Conservation (phyloP, 768 basidiomycete species). For the Boletus subparvulus region DNA sequence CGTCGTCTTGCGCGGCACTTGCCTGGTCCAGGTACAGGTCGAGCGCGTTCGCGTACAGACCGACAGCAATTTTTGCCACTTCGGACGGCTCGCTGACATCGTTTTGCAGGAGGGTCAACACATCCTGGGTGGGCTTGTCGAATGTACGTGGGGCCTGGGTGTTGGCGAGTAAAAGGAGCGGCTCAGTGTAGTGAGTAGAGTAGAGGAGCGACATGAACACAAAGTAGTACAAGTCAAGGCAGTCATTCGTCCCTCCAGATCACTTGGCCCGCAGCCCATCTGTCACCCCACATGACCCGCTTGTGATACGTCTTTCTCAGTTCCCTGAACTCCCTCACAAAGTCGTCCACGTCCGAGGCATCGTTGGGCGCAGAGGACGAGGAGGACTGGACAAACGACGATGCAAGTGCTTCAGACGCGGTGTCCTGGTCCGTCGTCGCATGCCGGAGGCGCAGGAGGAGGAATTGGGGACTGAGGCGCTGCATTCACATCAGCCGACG, state of each 20-base stretch:
- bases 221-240: constrained; percentile 2
- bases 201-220: constrained; percentile 19
- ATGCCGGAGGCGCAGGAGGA: constrained; percentile 83
- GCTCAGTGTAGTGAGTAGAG: constrained; percentile 29
- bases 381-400: constrained; percentile 75
- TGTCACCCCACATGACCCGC: constrained; percentile 84
- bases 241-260: constrained; percentile 69
- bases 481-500: constrained; percentile 32
- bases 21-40: constrained; percentile 68
- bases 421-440: constrained; percentile 91
- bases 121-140: too few species aligned
- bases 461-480: constrained; percentile 85
- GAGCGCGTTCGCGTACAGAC: constrained; percentile 64
- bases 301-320: constrained; percentile 90
- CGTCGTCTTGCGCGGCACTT: constrained; percentile 66
- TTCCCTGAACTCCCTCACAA: constrained; percentile 86
- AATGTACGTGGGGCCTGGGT: constrained; percentile 1
- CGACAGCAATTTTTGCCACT: constrained; percentile 50
- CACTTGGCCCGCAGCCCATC: constrained; percentile 84
- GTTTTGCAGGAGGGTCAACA: constrained; percentile 14
- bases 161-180: constrained; percentile 20
- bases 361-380: constrained; percentile 30
- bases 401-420: constrained; percentile 78
- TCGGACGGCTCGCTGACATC: constrained; percentile 12
- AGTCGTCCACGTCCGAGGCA: constrained; percentile 70